Base-by-base conservation (phyloP, 1,284 basidiomycete genomes). In the Amylostereum areolatum region DNA sequence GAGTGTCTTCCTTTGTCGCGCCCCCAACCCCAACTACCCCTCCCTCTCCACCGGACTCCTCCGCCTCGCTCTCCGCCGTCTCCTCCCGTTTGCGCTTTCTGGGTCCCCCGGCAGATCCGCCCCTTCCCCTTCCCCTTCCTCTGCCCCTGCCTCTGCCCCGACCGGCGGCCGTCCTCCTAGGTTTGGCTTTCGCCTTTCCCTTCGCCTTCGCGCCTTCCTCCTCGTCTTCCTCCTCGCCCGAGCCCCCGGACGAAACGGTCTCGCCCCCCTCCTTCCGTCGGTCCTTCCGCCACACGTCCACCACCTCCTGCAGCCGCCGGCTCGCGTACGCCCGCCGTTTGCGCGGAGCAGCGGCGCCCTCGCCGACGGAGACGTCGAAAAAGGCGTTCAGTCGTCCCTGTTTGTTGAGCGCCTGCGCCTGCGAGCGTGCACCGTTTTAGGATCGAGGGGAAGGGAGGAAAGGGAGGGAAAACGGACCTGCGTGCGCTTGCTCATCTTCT, bases 241-340 rank as follows among this genome's bases (percentile, higher is more conserved):
- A 51, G 2, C 40, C 41, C 6, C 5, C 47, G 48, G 9, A 30
- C 40, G 24, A 34, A 28, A 10, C 40, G 30, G 11, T 52, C 55
- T 46, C 51, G 59, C 18, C 18, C 18, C 18, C 18, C 39, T 46
- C 44, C 45, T 56, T 59, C 9, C 54, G 62, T 48, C 67, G 74
- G 46, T 76, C 73, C 59, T 81, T 81, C 47, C 90, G 75, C 65
- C 90, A 95, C 51, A 88, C 85, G 45, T 86, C 80, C 46, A 98
- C 89, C 3, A 97, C 92, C 54, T 91, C 77, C 63, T 97, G 92
- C 54, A 99, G 71, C 4, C 96, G 79, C 65, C 92, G 94, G 64
- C 84, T 94, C 31, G 81, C 75, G 66, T 89, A 97, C 32, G 78
- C 89, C 53, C 89, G 83, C 42, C 85, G 78, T 58, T 86, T 83